Conservation (phyloP, 192 early-diverging fungal genomes). For the Thamnidium elegans region DNA sequence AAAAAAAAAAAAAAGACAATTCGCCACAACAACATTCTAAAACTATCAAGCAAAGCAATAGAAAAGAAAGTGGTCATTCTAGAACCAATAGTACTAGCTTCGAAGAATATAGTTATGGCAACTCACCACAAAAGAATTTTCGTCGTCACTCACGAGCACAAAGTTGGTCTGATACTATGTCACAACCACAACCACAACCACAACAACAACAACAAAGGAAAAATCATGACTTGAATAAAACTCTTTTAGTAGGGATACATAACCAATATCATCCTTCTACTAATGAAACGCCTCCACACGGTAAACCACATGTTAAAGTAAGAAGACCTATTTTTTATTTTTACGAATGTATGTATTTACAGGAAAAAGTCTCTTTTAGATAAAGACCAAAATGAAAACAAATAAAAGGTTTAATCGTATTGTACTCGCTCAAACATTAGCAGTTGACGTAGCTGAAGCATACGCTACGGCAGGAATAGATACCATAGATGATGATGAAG, state of each 20-base stretch:
- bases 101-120: constrained; percentile 9
- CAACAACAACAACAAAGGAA: too few relatives aligned
- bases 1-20: too few relatives aligned
- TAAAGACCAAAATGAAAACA: constrained; percentile 28
- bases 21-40: too few relatives aligned
- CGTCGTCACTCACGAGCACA: constrained; percentile 4
- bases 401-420: constrained; percentile 17
- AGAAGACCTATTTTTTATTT: not conserved
- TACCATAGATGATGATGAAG: not conserved
- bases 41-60: too few relatives aligned
- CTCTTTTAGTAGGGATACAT: constrained; percentile 8
- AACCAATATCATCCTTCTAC: constrained; percentile 6
- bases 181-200: too few relatives aligned
- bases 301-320: constrained; percentile 28
- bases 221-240: constrained; percentile 3
- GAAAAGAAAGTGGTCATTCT: too few relatives aligned
- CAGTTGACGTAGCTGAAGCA: not conserved
- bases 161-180: constrained; percentile 1
- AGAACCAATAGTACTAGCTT: not conserved
- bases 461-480: not conserved
- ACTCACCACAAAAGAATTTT: too few relatives aligned
- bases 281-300: constrained; percentile 8
- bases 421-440: constrained; percentile 28
- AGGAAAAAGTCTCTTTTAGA: constrained; percentile 2
- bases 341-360: not conserved